Conservation (phyloP, 2,329 filamentous ascomycete genomes). For the Talaromyces sp. region DNA sequence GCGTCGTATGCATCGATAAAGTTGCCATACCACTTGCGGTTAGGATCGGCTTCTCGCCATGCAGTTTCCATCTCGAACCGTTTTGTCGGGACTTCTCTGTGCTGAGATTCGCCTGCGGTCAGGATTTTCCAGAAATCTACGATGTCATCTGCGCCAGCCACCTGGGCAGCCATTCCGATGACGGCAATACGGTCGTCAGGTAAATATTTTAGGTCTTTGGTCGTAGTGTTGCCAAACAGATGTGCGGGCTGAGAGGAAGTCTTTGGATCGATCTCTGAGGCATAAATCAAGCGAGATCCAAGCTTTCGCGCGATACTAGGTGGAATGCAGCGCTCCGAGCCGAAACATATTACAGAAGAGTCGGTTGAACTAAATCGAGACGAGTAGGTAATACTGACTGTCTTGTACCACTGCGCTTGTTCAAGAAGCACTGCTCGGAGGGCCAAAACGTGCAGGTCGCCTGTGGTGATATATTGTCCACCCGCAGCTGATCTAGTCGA, state of each 20-base stretch:
- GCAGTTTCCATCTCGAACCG: neutral
- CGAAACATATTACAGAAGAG: neutral
- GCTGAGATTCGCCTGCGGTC: neutral
- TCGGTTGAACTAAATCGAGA: neutral
- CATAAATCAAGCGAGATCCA: neutral
- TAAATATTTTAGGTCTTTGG: neutral
- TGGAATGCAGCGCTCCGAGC: neutral
- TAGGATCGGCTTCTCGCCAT: neutral
- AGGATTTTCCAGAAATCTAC: neutral
- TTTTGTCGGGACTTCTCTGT: neutral
- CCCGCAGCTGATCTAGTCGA: neutral
- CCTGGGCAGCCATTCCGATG: neutral
- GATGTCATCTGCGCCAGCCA: neutral
- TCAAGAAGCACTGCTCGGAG: neutral
- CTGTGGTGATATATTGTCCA: neutral
- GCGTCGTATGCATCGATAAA: conserved; percentile 1
- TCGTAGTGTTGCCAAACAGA: neutral
- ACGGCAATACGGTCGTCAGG: neutral
- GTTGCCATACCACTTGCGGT: neutral
- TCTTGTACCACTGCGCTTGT: neutral
- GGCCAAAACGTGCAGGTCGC: neutral
- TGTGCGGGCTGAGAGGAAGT: neutral
- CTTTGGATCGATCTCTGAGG: neutral
- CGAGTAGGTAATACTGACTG: neutral
- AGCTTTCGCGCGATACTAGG: neutral